phyloP scores from a whole-genome alignment of 2,329 filamentous ascomycete genomes.

The Trichoderma asperellum region DNA sequence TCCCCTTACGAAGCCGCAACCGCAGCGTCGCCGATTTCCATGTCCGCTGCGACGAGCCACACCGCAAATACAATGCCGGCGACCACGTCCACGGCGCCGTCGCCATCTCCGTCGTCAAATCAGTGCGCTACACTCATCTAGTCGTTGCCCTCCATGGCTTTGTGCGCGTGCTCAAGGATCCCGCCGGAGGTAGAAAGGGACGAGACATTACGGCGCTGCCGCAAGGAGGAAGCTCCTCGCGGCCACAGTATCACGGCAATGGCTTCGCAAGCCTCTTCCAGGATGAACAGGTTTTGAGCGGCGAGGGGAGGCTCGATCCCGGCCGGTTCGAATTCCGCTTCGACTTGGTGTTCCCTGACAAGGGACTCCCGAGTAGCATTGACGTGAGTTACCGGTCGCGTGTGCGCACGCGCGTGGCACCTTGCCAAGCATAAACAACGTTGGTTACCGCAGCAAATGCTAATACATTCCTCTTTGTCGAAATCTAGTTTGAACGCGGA shows the following conservation, averaged over 20 bases:
- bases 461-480: conserved; percentile 19
- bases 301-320: conserved; percentile 73
- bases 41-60: conserved; percentile 75
- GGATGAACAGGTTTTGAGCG: conserved; percentile 79
- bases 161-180: conserved; percentile 77
- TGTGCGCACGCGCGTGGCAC: not conserved
- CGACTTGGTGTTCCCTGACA: conserved; percentile 69
- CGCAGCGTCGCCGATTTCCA: conserved; percentile 78
- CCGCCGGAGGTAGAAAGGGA: conserved; percentile 59
- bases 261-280: conserved; percentile 81
- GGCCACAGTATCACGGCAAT: conserved; percentile 69
- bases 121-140: conserved; percentile 77
- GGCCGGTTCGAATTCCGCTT: conserved; percentile 81
- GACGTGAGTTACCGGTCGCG: conserved; percentile 66
- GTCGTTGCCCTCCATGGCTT: conserved; percentile 78
- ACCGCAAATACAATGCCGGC: conserved; percentile 75
- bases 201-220: conserved; percentile 50
- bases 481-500: conserved; percentile 83
- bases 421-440: not conserved
- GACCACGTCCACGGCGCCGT: conserved; percentile 76
- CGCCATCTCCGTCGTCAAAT: conserved; percentile 72
- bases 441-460: conserved; percentile 8
- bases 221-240: conserved; percentile 44
- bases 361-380: conserved; percentile 84
- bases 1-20: conserved; percentile 55